phyloP scores from a whole-genome alignment of 495 filamentous ascomycete species.

The Penicillium verhagenii region DNA sequence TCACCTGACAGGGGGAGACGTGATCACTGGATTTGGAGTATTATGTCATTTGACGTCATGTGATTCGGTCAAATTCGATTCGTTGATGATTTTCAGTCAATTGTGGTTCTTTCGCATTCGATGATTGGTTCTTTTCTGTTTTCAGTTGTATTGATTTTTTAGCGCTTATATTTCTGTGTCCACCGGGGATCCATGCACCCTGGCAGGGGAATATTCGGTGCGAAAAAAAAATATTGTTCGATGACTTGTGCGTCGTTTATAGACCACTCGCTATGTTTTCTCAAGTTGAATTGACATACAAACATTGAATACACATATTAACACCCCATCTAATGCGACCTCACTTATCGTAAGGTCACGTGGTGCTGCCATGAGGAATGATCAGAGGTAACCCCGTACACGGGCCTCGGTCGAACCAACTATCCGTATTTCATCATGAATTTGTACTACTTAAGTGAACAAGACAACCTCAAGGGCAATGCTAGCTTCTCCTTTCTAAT shows the following conservation, averaged over 20 bases:
- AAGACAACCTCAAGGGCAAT: background rate
- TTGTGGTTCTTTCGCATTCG: background rate
- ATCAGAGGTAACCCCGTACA: background rate
- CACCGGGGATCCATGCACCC: too few species aligned
- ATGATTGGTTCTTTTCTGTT: background rate
- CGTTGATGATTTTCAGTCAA: background rate
- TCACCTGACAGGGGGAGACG: constrained; percentile 22
- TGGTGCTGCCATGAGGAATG: background rate
- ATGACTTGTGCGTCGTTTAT: too few species aligned
- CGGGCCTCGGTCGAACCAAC: background rate
- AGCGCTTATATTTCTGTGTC: background rate
- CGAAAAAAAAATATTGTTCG: too few species aligned
- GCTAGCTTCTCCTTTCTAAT: background rate
- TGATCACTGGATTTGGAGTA: background rate
- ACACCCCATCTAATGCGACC: background rate
- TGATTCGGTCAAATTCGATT: background rate
- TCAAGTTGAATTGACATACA: too few species aligned
- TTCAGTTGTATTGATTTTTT: background rate
- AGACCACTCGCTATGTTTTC: too few species aligned
- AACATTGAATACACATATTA: too few species aligned
- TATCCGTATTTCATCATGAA: background rate
- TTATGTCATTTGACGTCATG: constrained; percentile 26
- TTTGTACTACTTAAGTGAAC: background rate
- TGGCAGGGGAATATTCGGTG: too few species aligned
- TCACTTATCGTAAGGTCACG: background rate